Evolutionary conservation across 1,139 yeast species (phyloP), one percentile per base, ranked within the genome.

Genomic region (Diutina siamensis): DNA sequence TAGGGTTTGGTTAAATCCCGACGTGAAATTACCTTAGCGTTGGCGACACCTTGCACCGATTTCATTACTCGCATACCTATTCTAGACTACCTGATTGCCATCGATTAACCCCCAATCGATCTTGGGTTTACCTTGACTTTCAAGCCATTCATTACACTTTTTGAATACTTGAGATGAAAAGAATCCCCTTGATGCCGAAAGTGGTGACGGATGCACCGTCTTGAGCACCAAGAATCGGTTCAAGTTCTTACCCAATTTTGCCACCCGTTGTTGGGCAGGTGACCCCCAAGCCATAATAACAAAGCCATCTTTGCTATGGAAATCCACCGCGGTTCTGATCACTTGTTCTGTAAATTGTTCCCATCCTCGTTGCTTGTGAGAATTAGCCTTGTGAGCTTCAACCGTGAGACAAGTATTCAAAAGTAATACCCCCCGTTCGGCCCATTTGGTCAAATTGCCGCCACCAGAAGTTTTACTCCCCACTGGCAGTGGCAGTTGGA

Each of bases 351-450:
- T 94, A 60, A 94, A 89, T 36, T 67, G 67, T 57, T 89, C 97
- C 99, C 99, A 94, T 1, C 99, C 99, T 53, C 72, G 73, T 34
- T 80, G 78, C 1, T 96, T 79, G 58, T 94, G 99, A 25, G 97
- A 87, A 54, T 88, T 87, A 15, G 98, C 96, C 57, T 80, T 78
- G 59, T 89, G 97, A 0, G 96, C 95, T 50, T 83, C 83, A 0
- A 94, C 99, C 0, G 98, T 94, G 10, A 94, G 66, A 46, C 92
- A 82, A 0, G 97, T 80, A 64, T 94, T 94, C 44, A 94, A 72
- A 69, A 94, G 64, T 35, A 94, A 66, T 3, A 94, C 97, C 2
- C 99, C 99, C 53, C 83, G 81, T 45, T 73, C 57, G 2, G 97
- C 88, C 99, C 99, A 94, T 44, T 74, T 70, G 0, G 86, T 78